Conservation (phyloP, 2,329 filamentous ascomycete genomes). For the Xylaria sp. region DNA sequence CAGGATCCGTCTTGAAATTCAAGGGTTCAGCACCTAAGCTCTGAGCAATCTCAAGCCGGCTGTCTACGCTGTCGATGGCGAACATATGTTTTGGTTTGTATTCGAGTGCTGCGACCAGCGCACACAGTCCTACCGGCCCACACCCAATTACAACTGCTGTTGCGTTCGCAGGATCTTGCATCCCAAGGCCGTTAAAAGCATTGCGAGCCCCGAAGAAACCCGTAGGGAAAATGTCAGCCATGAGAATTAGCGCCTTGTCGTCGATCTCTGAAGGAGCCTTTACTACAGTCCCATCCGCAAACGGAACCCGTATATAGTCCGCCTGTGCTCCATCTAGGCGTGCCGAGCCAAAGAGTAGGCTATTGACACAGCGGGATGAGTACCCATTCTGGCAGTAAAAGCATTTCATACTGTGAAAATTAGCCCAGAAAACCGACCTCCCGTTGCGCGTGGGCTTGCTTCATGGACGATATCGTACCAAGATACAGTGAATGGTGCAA, state of each 20-base stretch:
- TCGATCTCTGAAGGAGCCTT: slow-evolving; percentile 75
- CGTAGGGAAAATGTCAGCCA: slow-evolving; percentile 93
- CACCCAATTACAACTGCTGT: slow-evolving; percentile 86
- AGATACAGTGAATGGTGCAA: slow-evolving; percentile 84
- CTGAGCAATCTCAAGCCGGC: slow-evolving; percentile 77
- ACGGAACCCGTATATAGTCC: slow-evolving; percentile 82
- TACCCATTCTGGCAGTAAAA: slow-evolving; percentile 85
- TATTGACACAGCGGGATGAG: slow-evolving; percentile 80
- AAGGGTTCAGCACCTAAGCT: slow-evolving; percentile 82
- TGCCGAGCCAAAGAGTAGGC: slow-evolving; percentile 74
- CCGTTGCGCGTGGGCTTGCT: background rate
- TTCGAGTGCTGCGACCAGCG: slow-evolving; percentile 79
- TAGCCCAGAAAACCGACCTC: slow-evolving; percentile 7
- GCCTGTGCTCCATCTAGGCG: slow-evolving; percentile 81
- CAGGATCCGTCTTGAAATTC: slow-evolving; percentile 76
- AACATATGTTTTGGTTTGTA: slow-evolving; percentile 79
- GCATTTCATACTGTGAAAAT: slow-evolving; percentile 67
- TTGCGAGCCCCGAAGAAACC: slow-evolving; percentile 86
- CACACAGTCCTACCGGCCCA: slow-evolving; percentile 86
- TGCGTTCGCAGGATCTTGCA: slow-evolving; percentile 69
- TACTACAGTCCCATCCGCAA: slow-evolving; percentile 83
- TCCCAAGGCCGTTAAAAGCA: slow-evolving; percentile 72
- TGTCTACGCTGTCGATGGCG: slow-evolving; percentile 81
- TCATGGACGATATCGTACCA: slow-evolving; percentile 63
- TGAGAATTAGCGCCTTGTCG: slow-evolving; percentile 80